Conservation (phyloP, 345 rosid genomes). For the Populus nigra region DNA sequence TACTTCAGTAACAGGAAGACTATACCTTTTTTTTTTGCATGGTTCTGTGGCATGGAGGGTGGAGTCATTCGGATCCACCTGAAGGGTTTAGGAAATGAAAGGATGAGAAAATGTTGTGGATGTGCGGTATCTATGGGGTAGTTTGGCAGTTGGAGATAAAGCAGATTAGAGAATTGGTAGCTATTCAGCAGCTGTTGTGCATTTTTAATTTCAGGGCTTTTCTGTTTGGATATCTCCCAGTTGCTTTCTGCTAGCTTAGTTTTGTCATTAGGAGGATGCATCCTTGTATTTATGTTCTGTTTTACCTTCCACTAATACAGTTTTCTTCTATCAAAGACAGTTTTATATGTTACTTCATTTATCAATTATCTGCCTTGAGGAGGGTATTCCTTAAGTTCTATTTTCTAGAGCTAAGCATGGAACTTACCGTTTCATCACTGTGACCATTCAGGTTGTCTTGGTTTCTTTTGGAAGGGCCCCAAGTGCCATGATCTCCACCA, state of each 20-base stretch:
- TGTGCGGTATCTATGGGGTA: neutral
- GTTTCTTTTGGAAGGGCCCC: slow-evolving; percentile 50
- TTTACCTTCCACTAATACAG: neutral
- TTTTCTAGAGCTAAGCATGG: neutral
- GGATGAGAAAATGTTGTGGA: neutral
- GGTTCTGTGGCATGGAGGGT: neutral
- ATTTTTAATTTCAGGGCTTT: neutral
- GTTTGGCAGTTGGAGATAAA: neutral
- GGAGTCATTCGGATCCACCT: neutral
- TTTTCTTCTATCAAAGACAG: neutral
- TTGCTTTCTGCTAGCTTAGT: neutral
- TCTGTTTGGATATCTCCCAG: neutral
- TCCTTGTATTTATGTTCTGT: neutral
- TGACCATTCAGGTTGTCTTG: slow-evolving; percentile 67
- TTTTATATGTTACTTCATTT: slow-evolving; percentile 13
- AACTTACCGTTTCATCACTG: slow-evolving; percentile 68
- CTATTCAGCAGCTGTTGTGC: neutral
- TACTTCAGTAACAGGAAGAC: neutral
- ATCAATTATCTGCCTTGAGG: slow-evolving; percentile 15
- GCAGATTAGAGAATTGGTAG: neutral
- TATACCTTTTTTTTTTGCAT: neutral
- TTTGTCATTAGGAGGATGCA: neutral
- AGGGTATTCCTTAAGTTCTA: slow-evolving; percentile 1
- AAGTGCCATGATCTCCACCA: slow-evolving; percentile 47
- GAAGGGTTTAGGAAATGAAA: neutral